Base-by-base conservation (phyloP, 176 grass and related monocot species). In the maize (Zea mays) region DNA sequence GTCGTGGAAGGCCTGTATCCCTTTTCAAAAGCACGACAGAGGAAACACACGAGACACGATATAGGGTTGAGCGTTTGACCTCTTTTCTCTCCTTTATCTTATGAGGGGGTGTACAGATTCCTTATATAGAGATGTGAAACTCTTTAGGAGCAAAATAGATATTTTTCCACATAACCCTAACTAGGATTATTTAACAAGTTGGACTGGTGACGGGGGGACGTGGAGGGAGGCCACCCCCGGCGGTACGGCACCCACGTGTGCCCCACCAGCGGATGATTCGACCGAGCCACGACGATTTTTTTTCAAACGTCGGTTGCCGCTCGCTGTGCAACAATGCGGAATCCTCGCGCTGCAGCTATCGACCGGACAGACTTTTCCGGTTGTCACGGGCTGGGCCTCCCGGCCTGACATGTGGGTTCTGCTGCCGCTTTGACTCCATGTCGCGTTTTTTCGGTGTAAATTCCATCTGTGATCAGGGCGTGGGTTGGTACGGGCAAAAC, bases 231-330 rank as follows among this genome's bases (percentile, higher is more conserved):
- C 41, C 66, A 19, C 51, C 27, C 27, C 27, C 36, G 10, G 4
- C 15, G 8, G 44, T 49, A 48, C 68, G 21, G 17, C 71, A 15
- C 50, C 71, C 50, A 56, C 49, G 70, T 54, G 48, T 51, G 68
- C 49, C 10, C 70, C 34, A 10, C 48, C 34, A 1, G 15, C 15
- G 14, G 3, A 39, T 3, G 38, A 39, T 39, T 39, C 35, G 71
- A 67, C 64, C 34, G 13, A 11, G 60, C 20, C 11, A 33, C 33
- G 27, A n/a, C 3, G 58, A 10, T 27, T 27, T 27, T 27, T 43
- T 67, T 67, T 67, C 64, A 67, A 67, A 67, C 39, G 64, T 67
- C 4, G 8, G 65, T 67, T 67, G 65, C 27, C 27, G 27, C 27
- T 27, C 27, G 27, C 27, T 27, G 27, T 27, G 27, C 27, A 27